Evolutionary conservation across 106 monocot species (phyloP), one percentile per base, ranked within the genome.

Genomic region (Phalaenopsis equestris): DNA sequence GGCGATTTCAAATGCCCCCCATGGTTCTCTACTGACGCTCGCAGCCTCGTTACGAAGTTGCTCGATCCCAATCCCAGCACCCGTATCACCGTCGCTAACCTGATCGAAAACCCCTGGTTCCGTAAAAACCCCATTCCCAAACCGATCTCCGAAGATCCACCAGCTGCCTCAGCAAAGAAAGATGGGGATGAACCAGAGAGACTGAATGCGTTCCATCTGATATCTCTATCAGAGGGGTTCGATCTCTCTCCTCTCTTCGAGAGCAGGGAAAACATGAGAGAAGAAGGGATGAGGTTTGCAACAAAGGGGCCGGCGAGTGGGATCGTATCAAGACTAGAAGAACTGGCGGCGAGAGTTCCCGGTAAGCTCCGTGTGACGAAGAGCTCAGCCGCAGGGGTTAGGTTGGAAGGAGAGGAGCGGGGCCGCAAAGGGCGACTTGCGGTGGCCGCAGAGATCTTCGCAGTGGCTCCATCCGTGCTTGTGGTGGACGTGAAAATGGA

Each of bases 191-290:
- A 84, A 75, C 86, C 90, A 21, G 89, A 87, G 73, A 81, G 49
- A 4, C 74, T 93, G 15, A 93, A 90, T 39, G 93, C 90, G 10
- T 93, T 93, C 87, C 93, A 93, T 73, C 76, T 93, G 15, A 93
- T 93, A 17, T 90, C 90, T 2, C 76, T 93, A n/a, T 93, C 93
- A 6, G 82, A 89, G 36, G 93, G 93, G 30, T 90, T 93, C 55
- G 78, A 93, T 80, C 79, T 93, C 45, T 90, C 93, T 24, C 86
- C 87, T 17, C 76, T 93, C 38, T 91, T 90, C 75, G 80, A 78
- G 47, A 79, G 83, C 17, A 82, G 75, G 8, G 84, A 55, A 18
- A 73, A 24, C 37, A 76, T 57, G 72, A 74, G 79, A 61, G 88
- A 85, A 37, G 89, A 89, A 7, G 89, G 74, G 72, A 83, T 87